Evolutionary conservation across 163 green algal genomes (phyloP), one percentile per base, ranked within the genome.

Genomic region (Botryococcus braunii): DNA sequence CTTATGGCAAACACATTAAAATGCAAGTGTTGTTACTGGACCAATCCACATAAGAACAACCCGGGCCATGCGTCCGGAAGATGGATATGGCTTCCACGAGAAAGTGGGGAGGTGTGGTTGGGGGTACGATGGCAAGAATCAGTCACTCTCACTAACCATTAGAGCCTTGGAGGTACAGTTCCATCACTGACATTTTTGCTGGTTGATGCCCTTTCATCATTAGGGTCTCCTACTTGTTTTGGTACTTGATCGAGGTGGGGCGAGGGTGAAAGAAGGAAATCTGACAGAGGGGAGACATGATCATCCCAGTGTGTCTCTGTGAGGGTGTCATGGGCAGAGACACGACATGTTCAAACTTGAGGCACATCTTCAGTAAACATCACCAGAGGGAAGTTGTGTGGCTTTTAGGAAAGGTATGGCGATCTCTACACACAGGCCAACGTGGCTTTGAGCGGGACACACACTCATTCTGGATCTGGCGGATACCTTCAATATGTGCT

Each of bases 401-500:
- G n/a, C n/a, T n/a, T n/a, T n/a, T 38, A 66, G 79, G 66, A 71
- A 13, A 49, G 60, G 65, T 94, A 89, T 61, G 87, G 83, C n/a
- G 70, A 71, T 5, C 67, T 94, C 66, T 96, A 96, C 78, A 82
- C 39, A n/a, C 69, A 82, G 62, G 40, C 77, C 31, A 96, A 96
- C 60, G 82, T 95, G 46, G 77, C 80, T 6, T 82, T 96, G 57
- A 92, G 82, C 70, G 85, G 89, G 56, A 96, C 86, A 5, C 89
- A 96, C 79, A 96, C 89, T 21, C 89, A 96, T 60, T 80, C 73
- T 6, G 75, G 77, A 4, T 77, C 75, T 1, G 80, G 74, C 25
- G 85, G 87, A 35, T 93, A 89, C 70, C 71, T 90, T 74, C 87
- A 93, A 73, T 90, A 92, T 66, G 59, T 92, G 0, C 74, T 93